Evolutionary conservation across 2,329 filamentous ascomycete species (phyloP).

Genomic region (Colletotrichum sp.): DNA sequence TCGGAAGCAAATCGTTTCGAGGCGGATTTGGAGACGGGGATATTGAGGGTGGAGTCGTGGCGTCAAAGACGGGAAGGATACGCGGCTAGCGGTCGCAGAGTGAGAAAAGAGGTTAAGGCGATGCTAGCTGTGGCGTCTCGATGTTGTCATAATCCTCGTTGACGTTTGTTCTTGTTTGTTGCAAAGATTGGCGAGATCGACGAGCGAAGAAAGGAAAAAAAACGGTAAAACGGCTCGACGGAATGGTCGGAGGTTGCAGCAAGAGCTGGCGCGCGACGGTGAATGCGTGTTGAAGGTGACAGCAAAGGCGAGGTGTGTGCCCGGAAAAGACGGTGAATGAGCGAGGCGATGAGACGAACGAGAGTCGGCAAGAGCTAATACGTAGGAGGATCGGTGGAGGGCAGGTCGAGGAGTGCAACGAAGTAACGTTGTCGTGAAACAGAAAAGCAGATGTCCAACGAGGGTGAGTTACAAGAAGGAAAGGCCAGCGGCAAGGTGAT

Average conservation of each 20-base stretch:
- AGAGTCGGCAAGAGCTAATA: neutral
- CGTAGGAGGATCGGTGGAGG: neutral
- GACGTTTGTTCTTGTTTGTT: neutral
- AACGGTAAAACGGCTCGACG: neutral
- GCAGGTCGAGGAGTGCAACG: neutral
- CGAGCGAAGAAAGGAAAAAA: neutral
- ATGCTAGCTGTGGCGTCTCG: neutral
- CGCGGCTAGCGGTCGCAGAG: neutral
- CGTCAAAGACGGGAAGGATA: neutral
- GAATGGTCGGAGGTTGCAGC: neutral
- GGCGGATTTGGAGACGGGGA: neutral
- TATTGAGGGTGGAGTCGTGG: neutral
- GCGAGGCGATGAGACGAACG: neutral
- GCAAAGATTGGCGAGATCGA: neutral
- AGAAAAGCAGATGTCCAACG: neutral
- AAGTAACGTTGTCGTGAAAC: constrained; percentile 1
- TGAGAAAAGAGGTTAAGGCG: neutral
- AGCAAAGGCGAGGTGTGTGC: neutral
- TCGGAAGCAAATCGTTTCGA: neutral
- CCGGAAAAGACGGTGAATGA: constrained; percentile 7
- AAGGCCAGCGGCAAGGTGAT: neutral
- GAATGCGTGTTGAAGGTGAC: neutral
- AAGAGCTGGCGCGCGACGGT: neutral
- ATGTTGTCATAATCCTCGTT: constrained; percentile 1
- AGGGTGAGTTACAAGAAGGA: neutral